phyloP scores from a whole-genome alignment of 495 filamentous ascomycete genomes.

The Penicillium antarcticum region DNA sequence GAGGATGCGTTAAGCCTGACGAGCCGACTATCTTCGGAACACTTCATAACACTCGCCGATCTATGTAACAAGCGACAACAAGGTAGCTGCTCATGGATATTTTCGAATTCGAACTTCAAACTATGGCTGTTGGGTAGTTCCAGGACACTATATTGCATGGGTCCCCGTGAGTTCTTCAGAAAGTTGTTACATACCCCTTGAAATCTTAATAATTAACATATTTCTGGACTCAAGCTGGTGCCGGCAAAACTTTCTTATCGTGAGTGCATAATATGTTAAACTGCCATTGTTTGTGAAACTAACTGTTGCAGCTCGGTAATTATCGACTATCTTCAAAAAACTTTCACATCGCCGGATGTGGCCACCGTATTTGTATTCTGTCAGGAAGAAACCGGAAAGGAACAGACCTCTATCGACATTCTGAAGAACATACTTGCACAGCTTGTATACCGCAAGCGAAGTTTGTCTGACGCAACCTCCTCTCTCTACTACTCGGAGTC shows the following conservation, averaged over 20 bases:
- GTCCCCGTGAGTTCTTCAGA: constrained; percentile 25
- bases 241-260: constrained; percentile 36
- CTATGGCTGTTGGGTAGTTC: no score
- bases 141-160: constrained; percentile 30
- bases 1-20: no score
- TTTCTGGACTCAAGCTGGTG: no score
- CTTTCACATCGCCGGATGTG: constrained; percentile 33
- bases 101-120: no score
- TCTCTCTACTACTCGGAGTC: constrained; percentile 24
- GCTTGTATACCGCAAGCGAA: constrained; percentile 29
- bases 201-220: no score
- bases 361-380: constrained; percentile 32
- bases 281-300: no score
- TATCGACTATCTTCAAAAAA: constrained; percentile 27
- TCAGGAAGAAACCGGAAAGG: constrained; percentile 23
- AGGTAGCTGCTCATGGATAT: no score
- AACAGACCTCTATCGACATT: constrained; percentile 17
- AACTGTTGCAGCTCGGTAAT: constrained; percentile 19
- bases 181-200: no score
- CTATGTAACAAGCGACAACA: no score
- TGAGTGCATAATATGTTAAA: no score
- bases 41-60: no score
- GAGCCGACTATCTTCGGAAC: no score
- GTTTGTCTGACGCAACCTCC: constrained; percentile 17
- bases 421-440: constrained; percentile 29